phyloP scores from a whole-genome alignment of 345 rosid genomes.

The Brassica juncea region DNA sequence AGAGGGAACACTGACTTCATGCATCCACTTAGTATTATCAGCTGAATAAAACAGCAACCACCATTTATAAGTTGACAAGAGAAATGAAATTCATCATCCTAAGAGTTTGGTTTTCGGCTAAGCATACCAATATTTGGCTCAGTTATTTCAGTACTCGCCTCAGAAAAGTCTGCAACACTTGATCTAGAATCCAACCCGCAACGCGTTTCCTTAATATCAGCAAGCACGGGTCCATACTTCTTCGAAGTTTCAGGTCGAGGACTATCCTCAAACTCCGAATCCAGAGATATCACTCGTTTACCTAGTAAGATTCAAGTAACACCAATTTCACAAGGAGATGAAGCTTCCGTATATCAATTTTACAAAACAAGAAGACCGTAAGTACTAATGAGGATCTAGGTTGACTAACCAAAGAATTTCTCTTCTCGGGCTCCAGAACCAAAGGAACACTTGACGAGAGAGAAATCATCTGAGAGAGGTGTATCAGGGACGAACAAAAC shows the following conservation, averaged over 20 bases:
- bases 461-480: slow-evolving; percentile 53
- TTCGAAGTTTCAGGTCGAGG: slow-evolving; percentile 37
- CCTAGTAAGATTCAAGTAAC: slow-evolving; percentile 41
- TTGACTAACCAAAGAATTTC: slow-evolving; percentile 47
- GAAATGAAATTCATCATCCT: not conserved
- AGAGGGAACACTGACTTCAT: slow-evolving; percentile 39
- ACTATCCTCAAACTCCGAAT: slow-evolving; percentile 65
- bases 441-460: slow-evolving; percentile 46
- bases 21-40: slow-evolving; percentile 32
- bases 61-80: not conserved
- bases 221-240: slow-evolving; percentile 36
- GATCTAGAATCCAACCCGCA: slow-evolving; percentile 36
- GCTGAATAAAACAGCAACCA: slow-evolving; percentile 25
- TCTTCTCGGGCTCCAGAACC: slow-evolving; percentile 24
- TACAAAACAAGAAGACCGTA: not conserved
- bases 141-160: not conserved
- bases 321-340: not conserved
- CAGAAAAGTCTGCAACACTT: slow-evolving; percentile 14
- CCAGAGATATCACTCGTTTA: slow-evolving; percentile 60
- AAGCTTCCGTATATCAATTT: not conserved
- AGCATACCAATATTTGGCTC: slow-evolving; percentile 26
- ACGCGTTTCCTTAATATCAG: slow-evolving; percentile 29
- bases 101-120: not conserved
- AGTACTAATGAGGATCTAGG: not conserved
- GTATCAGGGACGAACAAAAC: slow-evolving; percentile 66